These are phyloP conservation scores for Xerocomus potaroensis DNA, from an alignment of 768 basidiomycete genomes.

Conservation along the genomic window DNA sequence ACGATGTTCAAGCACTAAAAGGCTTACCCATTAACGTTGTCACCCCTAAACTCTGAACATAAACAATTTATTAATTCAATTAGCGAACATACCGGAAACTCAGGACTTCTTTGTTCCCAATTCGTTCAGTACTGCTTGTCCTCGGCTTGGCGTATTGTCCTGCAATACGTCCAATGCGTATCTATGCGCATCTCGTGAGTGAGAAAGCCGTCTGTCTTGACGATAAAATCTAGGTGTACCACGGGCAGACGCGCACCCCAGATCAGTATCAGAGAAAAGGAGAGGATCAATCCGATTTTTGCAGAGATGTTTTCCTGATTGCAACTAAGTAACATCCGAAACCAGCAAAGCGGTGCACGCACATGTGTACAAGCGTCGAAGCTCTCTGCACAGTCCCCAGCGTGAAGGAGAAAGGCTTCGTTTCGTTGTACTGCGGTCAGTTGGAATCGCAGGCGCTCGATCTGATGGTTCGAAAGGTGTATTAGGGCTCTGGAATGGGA, in stretches of 20 bases:
- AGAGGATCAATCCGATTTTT: conserved; percentile 87
- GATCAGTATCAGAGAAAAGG: conserved; percentile 91
- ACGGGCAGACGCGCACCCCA: conserved; percentile 94
- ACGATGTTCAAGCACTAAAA: not conserved
- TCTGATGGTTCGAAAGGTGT: conserved; percentile 37
- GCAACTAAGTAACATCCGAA: too few relatives aligned
- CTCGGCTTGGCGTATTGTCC: conserved; percentile 97
- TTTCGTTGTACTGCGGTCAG: conserved; percentile 76
- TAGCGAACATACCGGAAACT: conserved; percentile 72
- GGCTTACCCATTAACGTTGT: conserved; percentile 88
- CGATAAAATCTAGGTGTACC: conserved; percentile 41
- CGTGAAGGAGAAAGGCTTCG: conserved; percentile 92
- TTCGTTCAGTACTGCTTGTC: conserved; percentile 74
- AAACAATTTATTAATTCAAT: not conserved
- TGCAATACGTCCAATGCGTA: conserved; percentile 87
- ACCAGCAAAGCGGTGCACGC: conserved; percentile 27
- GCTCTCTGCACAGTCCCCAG: conserved; percentile 97
- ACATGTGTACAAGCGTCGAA: conserved; percentile 90
- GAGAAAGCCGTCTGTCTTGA: conserved; percentile 3
- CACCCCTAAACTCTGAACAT: conserved; percentile 55
- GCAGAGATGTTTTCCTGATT: conserved; percentile 88
- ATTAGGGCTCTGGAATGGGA: conserved; percentile 27
- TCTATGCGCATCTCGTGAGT: conserved; percentile 34
- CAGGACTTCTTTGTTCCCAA: conserved; percentile 70
- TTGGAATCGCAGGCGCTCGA: conserved; percentile 79